A percentile compares a stretch with the other conserved stretches of the same genome.
Evolutionary conservation across 371 early-diverging fungal genomes (phyloP).

Genomic region (Mortierella polycephala): DNA sequence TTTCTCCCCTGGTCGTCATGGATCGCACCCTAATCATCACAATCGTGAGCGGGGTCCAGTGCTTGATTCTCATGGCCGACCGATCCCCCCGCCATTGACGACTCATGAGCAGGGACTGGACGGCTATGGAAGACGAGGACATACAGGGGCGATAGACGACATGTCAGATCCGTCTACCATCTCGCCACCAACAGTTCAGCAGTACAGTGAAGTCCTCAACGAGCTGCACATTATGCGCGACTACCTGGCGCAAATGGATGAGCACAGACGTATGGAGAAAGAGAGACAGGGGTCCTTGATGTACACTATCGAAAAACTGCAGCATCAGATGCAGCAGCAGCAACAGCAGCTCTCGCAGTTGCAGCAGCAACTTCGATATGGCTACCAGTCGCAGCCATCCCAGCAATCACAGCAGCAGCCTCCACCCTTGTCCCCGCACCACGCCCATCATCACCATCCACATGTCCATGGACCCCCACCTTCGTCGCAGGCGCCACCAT

Average conservation of each 20-base stretch:
- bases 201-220: slow-evolving; percentile 32
- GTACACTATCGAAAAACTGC: slow-evolving; percentile 34
- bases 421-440: slow-evolving; percentile 4
- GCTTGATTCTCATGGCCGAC: slow-evolving; percentile 13
- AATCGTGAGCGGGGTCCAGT: slow-evolving; percentile 1
- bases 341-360: slow-evolving; percentile 38
- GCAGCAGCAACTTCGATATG: slow-evolving; percentile 36
- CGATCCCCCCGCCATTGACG: slow-evolving; percentile 1
- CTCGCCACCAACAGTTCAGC: slow-evolving; percentile 19
- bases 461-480: slow-evolving; percentile 1
- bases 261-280: slow-evolving; percentile 17
- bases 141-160: background rate
- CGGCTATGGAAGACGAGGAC: background rate
- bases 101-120: background rate
- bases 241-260: slow-evolving; percentile 28
- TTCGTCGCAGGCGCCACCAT: background rate
- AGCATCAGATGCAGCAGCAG: slow-evolving; percentile 40
- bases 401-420: background rate
- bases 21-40: background rate
- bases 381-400: slow-evolving; percentile 2
- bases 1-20: slow-evolving; percentile 1
- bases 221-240: slow-evolving; percentile 35
- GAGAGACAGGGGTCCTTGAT: slow-evolving; percentile 28
- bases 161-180: background rate
- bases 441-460: slow-evolving; percentile 5